These are phyloP conservation scores for Peronosclerospora sorghi DNA, from an alignment of 352 stramenopile species.

Conservation along the genomic window DNA sequence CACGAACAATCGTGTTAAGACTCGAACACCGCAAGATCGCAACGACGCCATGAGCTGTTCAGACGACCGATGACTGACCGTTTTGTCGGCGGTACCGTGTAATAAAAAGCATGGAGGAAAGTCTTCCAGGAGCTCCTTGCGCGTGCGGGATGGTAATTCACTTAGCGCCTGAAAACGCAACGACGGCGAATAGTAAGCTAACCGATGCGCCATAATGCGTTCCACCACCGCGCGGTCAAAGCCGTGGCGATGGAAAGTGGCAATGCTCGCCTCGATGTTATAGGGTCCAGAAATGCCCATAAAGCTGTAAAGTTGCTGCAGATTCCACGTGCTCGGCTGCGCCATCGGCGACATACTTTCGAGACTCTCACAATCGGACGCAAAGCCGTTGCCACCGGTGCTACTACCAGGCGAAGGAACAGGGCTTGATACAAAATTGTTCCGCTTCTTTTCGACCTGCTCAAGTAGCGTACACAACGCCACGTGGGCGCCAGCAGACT, in stretches of 20 bases:
- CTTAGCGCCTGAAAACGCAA: slow-evolving; percentile 33
- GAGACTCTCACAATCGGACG: slow-evolving; percentile 24
- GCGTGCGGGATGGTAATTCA: slow-evolving; percentile 20
- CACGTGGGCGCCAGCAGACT: slow-evolving; percentile 86
- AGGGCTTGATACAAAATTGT: slow-evolving; percentile 2
- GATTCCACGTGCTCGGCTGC: slow-evolving; percentile 40
- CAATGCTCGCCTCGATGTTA: slow-evolving; percentile 68
- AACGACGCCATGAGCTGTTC: slow-evolving; percentile 44
- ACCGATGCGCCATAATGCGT: slow-evolving; percentile 71
- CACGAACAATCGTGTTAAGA: slow-evolving; percentile 60
- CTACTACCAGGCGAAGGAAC: slow-evolving; percentile 10
- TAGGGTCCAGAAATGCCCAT: slow-evolving; percentile 83
- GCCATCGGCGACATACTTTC: slow-evolving; percentile 21
- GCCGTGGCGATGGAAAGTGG: slow-evolving; percentile 74
- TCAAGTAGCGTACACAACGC: slow-evolving; percentile 61
- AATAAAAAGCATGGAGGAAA: slow-evolving; percentile 52
- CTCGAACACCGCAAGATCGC: slow-evolving; percentile 25
- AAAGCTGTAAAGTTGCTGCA: slow-evolving; percentile 61
- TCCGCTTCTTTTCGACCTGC: slow-evolving; percentile 48
- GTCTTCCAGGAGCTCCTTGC: slow-evolving; percentile 16
- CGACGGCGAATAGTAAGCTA: slow-evolving; percentile 45
- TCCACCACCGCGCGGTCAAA: slow-evolving; percentile 67
- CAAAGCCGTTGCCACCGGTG: slow-evolving; percentile 17
- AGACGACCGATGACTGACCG: slow-evolving; percentile 43
- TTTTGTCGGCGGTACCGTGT: slow-evolving; percentile 57